A percentile compares a stretch with the other conserved stretches of the same genome.
Evolutionary conservation across 768 basidiomycete species (phyloP).

Genomic region (Leucocoprinus sp.): DNA sequence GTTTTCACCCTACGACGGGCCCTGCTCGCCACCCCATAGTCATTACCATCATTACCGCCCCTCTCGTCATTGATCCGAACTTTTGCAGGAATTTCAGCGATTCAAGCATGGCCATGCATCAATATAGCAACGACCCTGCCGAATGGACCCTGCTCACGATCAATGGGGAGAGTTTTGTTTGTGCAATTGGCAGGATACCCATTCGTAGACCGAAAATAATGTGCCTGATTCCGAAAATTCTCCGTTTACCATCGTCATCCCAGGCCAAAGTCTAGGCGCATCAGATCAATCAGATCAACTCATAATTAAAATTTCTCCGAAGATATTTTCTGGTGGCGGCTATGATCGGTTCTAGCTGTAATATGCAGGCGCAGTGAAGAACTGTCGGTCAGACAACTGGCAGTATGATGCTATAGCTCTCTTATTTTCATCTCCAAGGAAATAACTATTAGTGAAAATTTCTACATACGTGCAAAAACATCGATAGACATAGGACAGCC

Average conservation of each 20-base stretch:
- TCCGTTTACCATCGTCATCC: too few species aligned
- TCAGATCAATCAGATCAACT: not conserved
- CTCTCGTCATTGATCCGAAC: slow-evolving; percentile 2
- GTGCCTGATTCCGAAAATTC: slow-evolving; percentile 15
- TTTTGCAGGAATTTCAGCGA: slow-evolving; percentile 10
- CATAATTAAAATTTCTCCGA: slow-evolving; percentile 7
- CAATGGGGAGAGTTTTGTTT: slow-evolving; percentile 6
- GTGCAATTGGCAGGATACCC: slow-evolving; percentile 4
- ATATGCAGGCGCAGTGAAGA: not conserved
- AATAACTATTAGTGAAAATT: too few species aligned
- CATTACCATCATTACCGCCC: too few species aligned
- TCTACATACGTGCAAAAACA: too few species aligned
- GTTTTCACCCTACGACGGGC: not conserved
- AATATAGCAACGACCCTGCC: slow-evolving; percentile 2
- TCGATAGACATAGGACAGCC: too few species aligned
- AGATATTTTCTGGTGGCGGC: too few species aligned
- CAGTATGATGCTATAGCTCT: not conserved
- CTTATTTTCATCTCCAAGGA: too few species aligned
- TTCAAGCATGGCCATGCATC: slow-evolving; percentile 1
- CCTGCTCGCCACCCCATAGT: not conserved
- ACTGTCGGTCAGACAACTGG: slow-evolving; percentile 2
- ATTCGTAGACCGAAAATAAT: slow-evolving; percentile 14
- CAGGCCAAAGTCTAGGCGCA: not conserved
- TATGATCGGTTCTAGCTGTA: not conserved
- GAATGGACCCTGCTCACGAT: slow-evolving; percentile 3